A percentile compares a stretch with the other conserved stretches of the same genome.
phyloP scores from a whole-genome alignment of 2,329 filamentous ascomycete species.

The Penicillium sp. region DNA sequence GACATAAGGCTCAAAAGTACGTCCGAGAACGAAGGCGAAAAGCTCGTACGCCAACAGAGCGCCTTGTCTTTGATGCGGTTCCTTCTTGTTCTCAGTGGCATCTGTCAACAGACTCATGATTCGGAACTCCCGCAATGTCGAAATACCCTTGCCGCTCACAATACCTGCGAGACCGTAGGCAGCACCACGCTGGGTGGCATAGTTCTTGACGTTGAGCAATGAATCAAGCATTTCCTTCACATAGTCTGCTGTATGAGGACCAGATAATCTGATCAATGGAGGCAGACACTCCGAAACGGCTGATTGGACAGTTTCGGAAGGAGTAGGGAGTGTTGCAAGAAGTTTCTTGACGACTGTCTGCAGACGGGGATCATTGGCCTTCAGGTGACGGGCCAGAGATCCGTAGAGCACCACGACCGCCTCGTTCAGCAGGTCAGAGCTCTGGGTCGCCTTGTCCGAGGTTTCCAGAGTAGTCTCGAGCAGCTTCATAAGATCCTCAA shows the following conservation, averaged over 20 bases:
- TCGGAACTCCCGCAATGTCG: conserved; percentile 76
- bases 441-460: conserved; percentile 75
- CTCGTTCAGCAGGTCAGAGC: conserved; percentile 88
- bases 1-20: conserved; percentile 92
- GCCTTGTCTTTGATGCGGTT: conserved; percentile 81
- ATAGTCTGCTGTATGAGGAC: conserved; percentile 74
- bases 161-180: conserved; percentile 93
- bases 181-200: conserved; percentile 86
- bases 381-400: conserved; percentile 83
- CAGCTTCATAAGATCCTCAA: conserved; percentile 87
- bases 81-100: conserved; percentile 94
- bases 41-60: conserved; percentile 89
- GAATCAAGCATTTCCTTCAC: conserved; percentile 77
- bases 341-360: conserved; percentile 84
- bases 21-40: conserved; percentile 78
- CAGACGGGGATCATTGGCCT: conserved; percentile 79
- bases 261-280: conserved; percentile 79
- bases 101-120: conserved; percentile 77
- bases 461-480: conserved; percentile 87
- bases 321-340: conserved; percentile 83
- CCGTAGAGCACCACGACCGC: conserved; percentile 97
- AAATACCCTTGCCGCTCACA: conserved; percentile 81
- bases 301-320: conserved; percentile 94
- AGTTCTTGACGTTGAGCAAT: conserved; percentile 83
- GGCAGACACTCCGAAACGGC: conserved; percentile 93